Base-by-base conservation (phyloP, 2,329 filamentous ascomycete species). In the Plenodomus biglobosus region DNA sequence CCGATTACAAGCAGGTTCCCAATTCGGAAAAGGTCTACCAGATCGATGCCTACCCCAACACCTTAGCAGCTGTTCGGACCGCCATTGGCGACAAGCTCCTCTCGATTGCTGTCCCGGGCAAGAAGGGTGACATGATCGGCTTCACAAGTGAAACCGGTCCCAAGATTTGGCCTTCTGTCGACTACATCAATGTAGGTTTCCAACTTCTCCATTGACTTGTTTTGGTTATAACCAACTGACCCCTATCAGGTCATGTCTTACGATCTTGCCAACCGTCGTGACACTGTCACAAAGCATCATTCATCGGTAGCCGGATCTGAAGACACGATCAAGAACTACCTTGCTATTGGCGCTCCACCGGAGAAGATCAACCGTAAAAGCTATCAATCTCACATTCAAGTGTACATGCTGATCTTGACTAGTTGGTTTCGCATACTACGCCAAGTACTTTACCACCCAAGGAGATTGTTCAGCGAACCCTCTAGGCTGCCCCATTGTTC, bases 221-320 rank as follows among this genome's bases (percentile, higher is more conserved):
- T 18, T n/a, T 22, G 13, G 3, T 17, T 15, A 18, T 22, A 4
- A 39, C 20, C 46, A 22, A 41, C 30, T 8, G 15, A 21, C 17
- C 18, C 18, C 6, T 15, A 10, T 32, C 13, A 67, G 64, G 74
- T 89, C 54, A 88, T 88, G 85, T 78, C 80, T 1, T 89, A 89
- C 65, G 86, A 90, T 62, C 65, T 90, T 40, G 85, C 87, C 80
- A 88, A 88, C 71, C 61, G 86, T 27, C 82, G 87, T 27, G 82
- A 88, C 70, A 82, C 70, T 37, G 64, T 75, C 8, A 87, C 86
- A 2, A 77, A 74, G 27, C 86, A 90, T 67, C 85, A 88, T 64
- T 85, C 79, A 37, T 82, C 83, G n/a, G 75, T 88, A 6, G 62
- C 73, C 13, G 78, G 74, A 8, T 85, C 85, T 0, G 68, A 78